phyloP scores from a whole-genome alignment of 306 rosid genomes.

The Ceratonia siliqua region DNA sequence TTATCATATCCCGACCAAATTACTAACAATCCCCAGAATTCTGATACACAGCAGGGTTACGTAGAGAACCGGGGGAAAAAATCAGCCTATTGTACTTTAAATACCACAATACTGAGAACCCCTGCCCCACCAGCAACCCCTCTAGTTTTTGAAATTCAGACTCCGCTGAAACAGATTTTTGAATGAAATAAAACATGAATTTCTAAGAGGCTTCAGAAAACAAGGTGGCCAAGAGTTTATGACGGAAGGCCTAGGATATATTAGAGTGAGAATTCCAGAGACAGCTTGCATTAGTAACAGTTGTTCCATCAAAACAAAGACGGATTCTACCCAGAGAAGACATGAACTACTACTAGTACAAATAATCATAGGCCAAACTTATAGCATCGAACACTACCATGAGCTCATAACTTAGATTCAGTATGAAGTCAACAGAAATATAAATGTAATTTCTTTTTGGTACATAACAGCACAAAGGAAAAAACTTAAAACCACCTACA shows the following conservation, averaged over 20 bases:
- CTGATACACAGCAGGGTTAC: neutral
- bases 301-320: conserved; percentile 16
- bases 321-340: neutral
- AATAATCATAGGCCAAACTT: neutral
- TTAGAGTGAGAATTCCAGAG: neutral
- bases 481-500: too few relatives aligned
- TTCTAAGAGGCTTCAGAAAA: neutral
- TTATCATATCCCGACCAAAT: neutral
- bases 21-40: neutral
- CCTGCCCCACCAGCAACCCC: neutral
- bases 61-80: neutral
- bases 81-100: neutral
- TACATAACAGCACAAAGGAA: too few relatives aligned
- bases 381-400: conserved; percentile 12
- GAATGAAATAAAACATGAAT: neutral
- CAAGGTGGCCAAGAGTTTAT: neutral
- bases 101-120: neutral
- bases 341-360: conserved; percentile 36
- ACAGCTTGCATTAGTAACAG: conserved; percentile 19
- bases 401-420: conserved; percentile 2
- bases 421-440: neutral
- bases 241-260: neutral
- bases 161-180: neutral
- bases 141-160: neutral
- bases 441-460: too few relatives aligned